These are phyloP conservation scores for Oryza glumipatula DNA, from an alignment of 176 grass and related monocot species.

Conservation along the genomic window DNA sequence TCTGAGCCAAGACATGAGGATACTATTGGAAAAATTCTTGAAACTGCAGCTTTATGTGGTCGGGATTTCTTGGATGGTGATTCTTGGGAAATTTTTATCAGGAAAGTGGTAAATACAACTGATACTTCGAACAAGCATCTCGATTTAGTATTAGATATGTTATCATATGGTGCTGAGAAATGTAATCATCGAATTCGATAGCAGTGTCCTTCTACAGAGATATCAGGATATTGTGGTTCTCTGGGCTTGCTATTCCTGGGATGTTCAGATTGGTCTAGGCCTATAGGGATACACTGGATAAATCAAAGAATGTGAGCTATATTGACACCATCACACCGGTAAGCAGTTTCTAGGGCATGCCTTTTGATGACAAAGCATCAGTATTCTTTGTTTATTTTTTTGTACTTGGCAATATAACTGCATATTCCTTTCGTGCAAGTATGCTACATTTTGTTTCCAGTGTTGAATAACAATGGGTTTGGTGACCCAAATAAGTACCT, in stretches of 20 bases:
- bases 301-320: not conserved
- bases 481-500: not conserved
- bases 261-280: not conserved
- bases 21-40: slow-evolving; percentile 42
- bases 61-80: slow-evolving; percentile 33
- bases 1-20: slow-evolving; percentile 40
- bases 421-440: not conserved
- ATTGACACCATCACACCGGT: not conserved
- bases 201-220: not conserved
- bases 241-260: not conserved
- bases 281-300: not conserved
- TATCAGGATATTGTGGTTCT: not conserved
- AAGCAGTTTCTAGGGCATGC: not conserved
- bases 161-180: slow-evolving; percentile 11
- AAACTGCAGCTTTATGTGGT: slow-evolving; percentile 40
- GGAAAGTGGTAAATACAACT: slow-evolving; percentile 38
- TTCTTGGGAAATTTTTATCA: slow-evolving; percentile 62
- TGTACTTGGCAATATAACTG: not conserved
- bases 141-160: slow-evolving; percentile 32
- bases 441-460: not conserved
- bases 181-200: not conserved
- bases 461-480: not conserved
- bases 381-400: not conserved
- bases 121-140: slow-evolving; percentile 42
- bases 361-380: not conserved